Conservation (phyloP, 78 protist species). For the Dictyostelium firmibasis region DNA sequence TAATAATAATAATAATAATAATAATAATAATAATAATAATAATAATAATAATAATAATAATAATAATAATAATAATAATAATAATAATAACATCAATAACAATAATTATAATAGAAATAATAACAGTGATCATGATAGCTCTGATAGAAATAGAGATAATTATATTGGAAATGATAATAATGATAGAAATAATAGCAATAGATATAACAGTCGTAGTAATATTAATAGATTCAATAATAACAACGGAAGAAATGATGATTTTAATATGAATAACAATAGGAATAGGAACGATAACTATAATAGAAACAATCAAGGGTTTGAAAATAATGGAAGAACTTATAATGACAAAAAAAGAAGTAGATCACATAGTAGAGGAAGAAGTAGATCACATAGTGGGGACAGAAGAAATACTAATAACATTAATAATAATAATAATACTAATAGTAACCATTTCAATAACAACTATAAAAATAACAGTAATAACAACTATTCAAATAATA, state of each 20-base stretch:
- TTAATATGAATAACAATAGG: background rate
- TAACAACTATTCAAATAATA: background rate
- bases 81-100: background rate
- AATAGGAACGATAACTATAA: background rate
- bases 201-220: background rate
- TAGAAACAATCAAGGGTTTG: background rate
- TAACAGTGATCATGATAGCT: background rate
- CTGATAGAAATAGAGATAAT: background rate
- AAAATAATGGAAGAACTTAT: background rate
- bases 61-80: background rate
- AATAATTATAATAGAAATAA: background rate
- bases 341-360: background rate
- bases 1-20: background rate
- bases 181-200: background rate
- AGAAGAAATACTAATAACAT: background rate
- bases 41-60: constrained; percentile 7
- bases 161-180: background rate
- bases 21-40: background rate
- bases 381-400: background rate
- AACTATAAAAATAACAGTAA: background rate
- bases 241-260: background rate
- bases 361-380: constrained; percentile 1
- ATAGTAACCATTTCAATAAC: no score
- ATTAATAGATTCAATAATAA: background rate
- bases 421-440: background rate